These are phyloP conservation scores for Teunomyces gatunensis DNA, from an alignment of 805 yeast genomes.

Conservation along the genomic window DNA sequence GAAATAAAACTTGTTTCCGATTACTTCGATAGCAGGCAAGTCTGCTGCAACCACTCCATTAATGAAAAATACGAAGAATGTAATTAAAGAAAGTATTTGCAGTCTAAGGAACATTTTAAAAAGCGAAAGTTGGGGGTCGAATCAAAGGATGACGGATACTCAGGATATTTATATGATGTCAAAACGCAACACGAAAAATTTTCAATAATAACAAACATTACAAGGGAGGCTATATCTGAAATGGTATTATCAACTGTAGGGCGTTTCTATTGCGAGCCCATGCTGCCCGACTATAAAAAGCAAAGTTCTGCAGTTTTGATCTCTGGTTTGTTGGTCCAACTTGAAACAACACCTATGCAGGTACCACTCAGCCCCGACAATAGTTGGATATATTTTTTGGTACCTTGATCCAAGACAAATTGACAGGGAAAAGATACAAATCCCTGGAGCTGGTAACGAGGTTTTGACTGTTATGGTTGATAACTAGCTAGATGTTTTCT, in stretches of 20 bases:
- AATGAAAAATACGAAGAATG: slow-evolving; percentile 5
- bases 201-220: slow-evolving; percentile 4
- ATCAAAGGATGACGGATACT: background rate
- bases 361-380: background rate
- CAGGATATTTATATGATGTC: background rate
- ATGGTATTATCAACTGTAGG: background rate
- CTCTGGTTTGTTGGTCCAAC: background rate
- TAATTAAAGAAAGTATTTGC: slow-evolving; percentile 8
- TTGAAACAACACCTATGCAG: background rate
- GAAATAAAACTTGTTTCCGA: slow-evolving; percentile 43
- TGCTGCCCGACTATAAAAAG: background rate
- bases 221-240: slow-evolving; percentile 2
- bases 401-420: background rate
- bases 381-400: background rate
- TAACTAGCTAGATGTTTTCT: too few species aligned
- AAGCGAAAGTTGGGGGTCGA: background rate
- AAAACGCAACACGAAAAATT: slow-evolving; percentile 5
- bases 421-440: background rate
- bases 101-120: slow-evolving; percentile 1
- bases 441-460: background rate
- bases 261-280: slow-evolving; percentile 2
- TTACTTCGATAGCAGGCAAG: slow-evolving; percentile 36
- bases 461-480: background rate
- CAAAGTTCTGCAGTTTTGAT: slow-evolving; percentile 1
- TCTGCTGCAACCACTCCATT: slow-evolving; percentile 9